Conservation (phyloP, 805 yeast species). For the Lachancea nothofagi region DNA sequence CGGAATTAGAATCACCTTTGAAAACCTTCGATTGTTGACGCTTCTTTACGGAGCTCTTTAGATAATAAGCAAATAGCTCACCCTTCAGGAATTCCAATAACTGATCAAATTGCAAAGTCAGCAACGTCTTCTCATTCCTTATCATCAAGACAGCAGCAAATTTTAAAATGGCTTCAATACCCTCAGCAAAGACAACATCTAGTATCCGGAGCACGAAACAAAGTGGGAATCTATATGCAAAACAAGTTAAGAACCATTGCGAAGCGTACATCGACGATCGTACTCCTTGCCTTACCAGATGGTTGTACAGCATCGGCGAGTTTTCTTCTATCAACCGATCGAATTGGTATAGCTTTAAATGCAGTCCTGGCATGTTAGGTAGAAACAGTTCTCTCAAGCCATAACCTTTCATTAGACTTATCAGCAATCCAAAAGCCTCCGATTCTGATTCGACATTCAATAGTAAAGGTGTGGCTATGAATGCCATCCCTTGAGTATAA, state of each 20-base stretch:
- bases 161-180: slow-evolving; percentile 77
- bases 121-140: slow-evolving; percentile 54
- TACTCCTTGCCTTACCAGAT: slow-evolving; percentile 79
- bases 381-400: slow-evolving; percentile 70
- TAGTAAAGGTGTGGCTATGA: slow-evolving; percentile 77
- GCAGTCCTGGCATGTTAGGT: slow-evolving; percentile 93
- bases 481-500: slow-evolving; percentile 97
- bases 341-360: slow-evolving; percentile 78
- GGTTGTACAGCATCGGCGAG: slow-evolving; percentile 66
- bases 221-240: slow-evolving; percentile 91
- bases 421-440: slow-evolving; percentile 79
- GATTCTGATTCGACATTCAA: slow-evolving; percentile 63
- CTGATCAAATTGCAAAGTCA: slow-evolving; percentile 66
- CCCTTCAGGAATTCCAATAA: slow-evolving; percentile 75
- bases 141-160: slow-evolving; percentile 78
- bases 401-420: slow-evolving; percentile 78
- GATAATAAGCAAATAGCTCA: slow-evolving; percentile 65
- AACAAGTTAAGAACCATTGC: slow-evolving; percentile 94
- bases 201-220: slow-evolving; percentile 81
- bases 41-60: slow-evolving; percentile 34
- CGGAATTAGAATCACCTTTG: not conserved
- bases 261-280: slow-evolving; percentile 94
- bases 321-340: slow-evolving; percentile 78
- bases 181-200: slow-evolving; percentile 87
- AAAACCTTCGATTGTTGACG: slow-evolving; percentile 6